Evolutionary conservation across 139 green algal genomes (phyloP), one percentile per base, ranked within the genome.

Genomic region (Eudorina sp.): DNA sequence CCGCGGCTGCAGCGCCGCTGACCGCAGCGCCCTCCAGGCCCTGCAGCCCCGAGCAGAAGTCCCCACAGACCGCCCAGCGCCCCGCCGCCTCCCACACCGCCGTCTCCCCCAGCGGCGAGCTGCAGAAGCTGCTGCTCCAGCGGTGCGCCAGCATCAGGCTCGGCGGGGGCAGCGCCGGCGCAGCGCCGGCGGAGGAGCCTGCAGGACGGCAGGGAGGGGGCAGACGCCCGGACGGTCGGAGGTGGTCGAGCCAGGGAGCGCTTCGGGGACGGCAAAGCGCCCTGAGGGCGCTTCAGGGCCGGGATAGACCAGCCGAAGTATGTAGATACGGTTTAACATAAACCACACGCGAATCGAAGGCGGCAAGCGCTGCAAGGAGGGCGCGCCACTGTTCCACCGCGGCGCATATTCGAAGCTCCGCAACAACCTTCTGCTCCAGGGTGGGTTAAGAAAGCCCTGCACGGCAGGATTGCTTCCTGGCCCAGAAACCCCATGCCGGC

Each of bases 11-110:
- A 8, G 58, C 51, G 14, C 88, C 90, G 81, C 84, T 91, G n/a
- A 72, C 18, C 18, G 81, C 83, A 1, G 88, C 90, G 23, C 62
- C 41, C 88, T 93, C 90, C 8, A 92, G 48, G 31, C 77, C 89
- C 0, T n/a, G n/a, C n/a, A 48, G 72, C 0, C 81, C 85, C 38
- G 9, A 11, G 70, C 70, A 79, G 40, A 48, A 82, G 73, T 82
- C 76, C 31, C 76, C 76, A 8, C 34, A 70, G 16, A n/a, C 76
- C 29, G 82, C 86, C 27, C 89, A 77, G 31, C 60, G 69, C 11
- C 84, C 84, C 18, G 21, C 53, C 2, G 60, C 82, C 27, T 87
- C 86, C n/a, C 62, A 69, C 40, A 91, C 41, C 31, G 74, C 83
- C 11, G 83, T 55, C 23, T 14, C 53, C 18, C 78, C 84, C 29